phyloP scores from a whole-genome alignment of 352 stramenopile species.

The Pythium chondricola region DNA sequence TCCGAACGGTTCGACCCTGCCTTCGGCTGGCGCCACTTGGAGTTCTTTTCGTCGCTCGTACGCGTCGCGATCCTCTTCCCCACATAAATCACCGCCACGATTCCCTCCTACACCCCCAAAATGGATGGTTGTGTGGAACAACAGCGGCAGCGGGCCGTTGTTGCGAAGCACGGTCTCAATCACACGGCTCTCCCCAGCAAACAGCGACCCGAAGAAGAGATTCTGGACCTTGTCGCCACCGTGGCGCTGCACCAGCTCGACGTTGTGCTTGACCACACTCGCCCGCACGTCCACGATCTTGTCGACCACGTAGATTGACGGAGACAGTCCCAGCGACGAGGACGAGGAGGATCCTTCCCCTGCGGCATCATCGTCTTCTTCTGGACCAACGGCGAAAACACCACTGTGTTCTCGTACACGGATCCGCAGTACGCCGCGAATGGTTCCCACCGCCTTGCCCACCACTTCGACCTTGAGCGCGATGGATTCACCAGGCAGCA shows the following conservation, averaged over 20 bases:
- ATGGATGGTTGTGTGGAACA: constrained; percentile 51
- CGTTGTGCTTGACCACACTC: constrained; percentile 75
- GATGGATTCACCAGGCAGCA: constrained; percentile 9
- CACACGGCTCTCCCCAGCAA: constrained; percentile 43
- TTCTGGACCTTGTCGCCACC: constrained; percentile 35
- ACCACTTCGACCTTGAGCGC: constrained; percentile 13
- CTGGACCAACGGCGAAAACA: neutral
- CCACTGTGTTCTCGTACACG: constrained; percentile 13
- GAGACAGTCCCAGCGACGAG: constrained; percentile 1
- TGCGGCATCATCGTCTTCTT: constrained; percentile 12
- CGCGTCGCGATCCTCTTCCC: constrained; percentile 54
- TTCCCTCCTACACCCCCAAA: constrained; percentile 20
- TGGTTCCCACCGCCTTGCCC: neutral
- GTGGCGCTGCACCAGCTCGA: constrained; percentile 67
- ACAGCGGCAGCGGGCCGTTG: constrained; percentile 63
- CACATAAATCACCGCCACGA: neutral
- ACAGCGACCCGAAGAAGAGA: constrained; percentile 69
- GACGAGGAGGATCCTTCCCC: neutral
- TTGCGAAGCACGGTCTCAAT: constrained; percentile 72
- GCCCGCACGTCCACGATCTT: constrained; percentile 80
- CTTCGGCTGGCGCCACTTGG: constrained; percentile 42
- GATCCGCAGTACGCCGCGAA: constrained; percentile 10
- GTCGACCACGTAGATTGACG: constrained; percentile 23
- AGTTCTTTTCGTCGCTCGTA: constrained; percentile 72
- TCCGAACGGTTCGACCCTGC: constrained; percentile 56